Base-by-base conservation (phyloP, 2,329 filamentous ascomycete genomes). In the Penicillium concentricum region DNA sequence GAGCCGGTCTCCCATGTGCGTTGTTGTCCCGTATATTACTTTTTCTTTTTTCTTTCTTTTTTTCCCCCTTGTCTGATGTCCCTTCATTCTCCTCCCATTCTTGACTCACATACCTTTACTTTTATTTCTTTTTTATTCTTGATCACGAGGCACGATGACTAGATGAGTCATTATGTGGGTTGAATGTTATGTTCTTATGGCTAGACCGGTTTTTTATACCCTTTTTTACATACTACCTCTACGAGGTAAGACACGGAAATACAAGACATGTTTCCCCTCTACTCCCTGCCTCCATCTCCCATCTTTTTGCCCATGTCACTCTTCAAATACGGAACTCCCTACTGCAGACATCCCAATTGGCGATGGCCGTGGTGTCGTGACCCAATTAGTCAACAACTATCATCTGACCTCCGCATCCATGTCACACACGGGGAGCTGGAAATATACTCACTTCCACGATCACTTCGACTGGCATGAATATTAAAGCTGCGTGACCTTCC, bases 1-100 rank as follows among this genome's bases (percentile, higher is more conserved):
- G 70, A 69, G 65, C 69, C 56, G 68, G 66, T 59, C 65, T 68
- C 66, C 49, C 37, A 48, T 57, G 51, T 46, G 39, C 38, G 39
- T 51, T 54, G 49, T 47, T 48, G 10, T 48, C n/a, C 53, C 45
- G 18, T 49, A 42, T 32, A n/a, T 45, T 32, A 13, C 22, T 41
- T 24, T 38, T 16, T 24, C 41, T 44, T 51, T 53, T 47, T 18
- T 22, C 18, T 22, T 32, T n/a, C 37, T 32, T 41, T 44, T 55
- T n/a, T 47, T 16, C 15, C 39, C 51, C 41, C 41, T 48, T 48
- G 28, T 57, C 55, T 42, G 39, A 39, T 57, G 45, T 54, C 42
- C 28, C 16, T 37, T 48, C 15, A 26, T 54, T 49, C 8, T 43
- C 41, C 34, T 51, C 15, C n/a, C 18, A 47, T 45, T 38, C 26